Base-by-base conservation (phyloP, 169 alveolate species). In the Eimeria maxima region DNA sequence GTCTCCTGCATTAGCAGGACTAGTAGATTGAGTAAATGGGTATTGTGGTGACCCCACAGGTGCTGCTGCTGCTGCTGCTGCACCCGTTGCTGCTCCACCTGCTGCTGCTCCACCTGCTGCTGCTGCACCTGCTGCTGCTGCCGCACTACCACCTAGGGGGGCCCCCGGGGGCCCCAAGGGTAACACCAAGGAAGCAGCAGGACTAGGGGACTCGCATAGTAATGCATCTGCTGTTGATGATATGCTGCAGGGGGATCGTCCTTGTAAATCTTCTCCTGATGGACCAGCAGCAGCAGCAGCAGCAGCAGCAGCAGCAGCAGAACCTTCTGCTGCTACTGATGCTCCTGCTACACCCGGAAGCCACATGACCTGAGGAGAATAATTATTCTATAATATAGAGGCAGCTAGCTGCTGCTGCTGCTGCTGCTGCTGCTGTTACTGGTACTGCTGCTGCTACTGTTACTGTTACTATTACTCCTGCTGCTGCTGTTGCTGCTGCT, bases 1-100 rank as follows among this genome's bases (percentile, higher is more conserved):
- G 44, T 74, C 86, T 50, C 86, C 86, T 7, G 86, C 86, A 38
- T 27, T 74, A 14, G 86, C 86, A 29, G 86, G 86, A 50, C 86
- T 74, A 11, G 42, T 74, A 6, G 86, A 24, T 33, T 74, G 86
- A 4, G 86, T 74, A 50, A 74, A 74, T 5, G 86, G 86, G 29
- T 74, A 74, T 38, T 74, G 86, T 4, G 86, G 86, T 5, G 86
- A 74, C 86, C 86, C 86, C 42, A 27, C 86, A 20, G 53, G 42
- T 44, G 27, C 53, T 24, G 86, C n/a, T 14, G 42, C 55, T 44
- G n/a, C 60, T 53, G 60, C 60, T 53, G 60, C 60, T 53, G 60
- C n/a, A n/a, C n/a, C n/a, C n/a, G n/a, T n/a, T n/a, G n/a, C n/a
- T n/a, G n/a, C n/a, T n/a, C n/a, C n/a, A n/a, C n/a, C n/a, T n/a